phyloP scores from a whole-genome alignment of 495 filamentous ascomycete genomes.

The Thermothielavioides terrestris region DNA sequence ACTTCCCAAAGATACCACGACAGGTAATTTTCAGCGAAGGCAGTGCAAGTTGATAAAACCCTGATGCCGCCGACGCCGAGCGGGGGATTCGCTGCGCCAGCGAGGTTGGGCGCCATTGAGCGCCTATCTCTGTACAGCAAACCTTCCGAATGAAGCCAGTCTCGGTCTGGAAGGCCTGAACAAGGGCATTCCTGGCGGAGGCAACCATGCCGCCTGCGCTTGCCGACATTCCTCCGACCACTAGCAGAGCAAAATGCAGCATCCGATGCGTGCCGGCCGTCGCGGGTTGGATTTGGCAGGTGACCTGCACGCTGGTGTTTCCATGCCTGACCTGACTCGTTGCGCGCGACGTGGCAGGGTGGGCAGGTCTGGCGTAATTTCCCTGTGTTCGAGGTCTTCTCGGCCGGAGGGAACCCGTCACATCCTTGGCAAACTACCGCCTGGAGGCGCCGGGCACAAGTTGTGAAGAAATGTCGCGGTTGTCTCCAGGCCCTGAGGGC shows the following conservation, averaged over 20 bases:
- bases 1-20: no score
- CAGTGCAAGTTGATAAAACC: no score
- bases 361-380: conserved; percentile 4
- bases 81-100: not conserved
- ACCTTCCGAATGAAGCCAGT: conserved; percentile 1
- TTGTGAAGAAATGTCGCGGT: not conserved
- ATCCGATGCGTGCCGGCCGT: conserved; percentile 14
- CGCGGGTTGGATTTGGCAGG: conserved; percentile 22
- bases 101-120: not conserved
- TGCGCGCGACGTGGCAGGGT: conserved; percentile 24
- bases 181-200: conserved; percentile 1
- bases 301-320: conserved; percentile 11
- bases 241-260: not conserved
- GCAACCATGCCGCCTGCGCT: not conserved
- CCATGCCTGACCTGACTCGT: conserved; percentile 25
- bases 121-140: no score
- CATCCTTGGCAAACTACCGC: not conserved
- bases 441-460: not conserved
- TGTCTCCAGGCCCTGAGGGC: not conserved
- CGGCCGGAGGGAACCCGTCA: conserved; percentile 5
- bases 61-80: not conserved
- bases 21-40: no score
- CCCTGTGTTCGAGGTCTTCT: not conserved
- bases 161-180: not conserved
- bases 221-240: conserved; percentile 5